A percentile compares a stretch with the other conserved stretches of the same genome.
These are phyloP conservation scores for Cladorrhinum sp. DNA, from an alignment of 2,329 filamentous ascomycete species.

Conservation along the genomic window DNA sequence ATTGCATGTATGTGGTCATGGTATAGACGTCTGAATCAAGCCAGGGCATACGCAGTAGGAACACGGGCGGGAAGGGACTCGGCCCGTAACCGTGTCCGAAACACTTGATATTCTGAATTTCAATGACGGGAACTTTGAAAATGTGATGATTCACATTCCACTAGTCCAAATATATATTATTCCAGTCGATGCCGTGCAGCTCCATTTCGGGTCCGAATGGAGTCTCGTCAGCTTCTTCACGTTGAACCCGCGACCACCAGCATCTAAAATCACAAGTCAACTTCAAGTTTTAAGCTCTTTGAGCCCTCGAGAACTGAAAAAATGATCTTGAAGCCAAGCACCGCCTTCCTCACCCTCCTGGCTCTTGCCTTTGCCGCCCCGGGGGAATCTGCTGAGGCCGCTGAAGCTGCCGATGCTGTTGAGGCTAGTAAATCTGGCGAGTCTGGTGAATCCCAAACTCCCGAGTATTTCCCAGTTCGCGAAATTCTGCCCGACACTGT, in stretches of 20 bases:
- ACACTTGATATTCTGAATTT: neutral
- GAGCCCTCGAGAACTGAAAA: neutral
- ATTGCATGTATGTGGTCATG: too few species aligned
- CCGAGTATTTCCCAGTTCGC: neutral
- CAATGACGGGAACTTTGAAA: too few species aligned
- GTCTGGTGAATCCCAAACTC: neutral
- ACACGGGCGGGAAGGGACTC: too few species aligned
- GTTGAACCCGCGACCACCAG: neutral
- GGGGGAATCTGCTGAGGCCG: neutral
- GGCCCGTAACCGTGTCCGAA: neutral
- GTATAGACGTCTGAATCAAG: too few species aligned
- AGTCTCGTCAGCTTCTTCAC: neutral
- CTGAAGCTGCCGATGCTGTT: neutral
- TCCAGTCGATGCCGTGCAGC: neutral
- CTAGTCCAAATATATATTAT: neutral
- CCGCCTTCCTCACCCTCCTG: neutral
- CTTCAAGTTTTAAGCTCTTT: neutral
- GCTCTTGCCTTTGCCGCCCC: neutral
- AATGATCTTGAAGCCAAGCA: neutral
- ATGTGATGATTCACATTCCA: neutral
- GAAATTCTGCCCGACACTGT: conserved; percentile 12
- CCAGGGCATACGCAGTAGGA: too few species aligned
- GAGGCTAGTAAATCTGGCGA: neutral
- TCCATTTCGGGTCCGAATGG: neutral
- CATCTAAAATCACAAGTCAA: neutral